Evolutionary conservation across 2,329 filamentous ascomycete genomes (phyloP).

Genomic region (Lithohypha guttulata): DNA sequence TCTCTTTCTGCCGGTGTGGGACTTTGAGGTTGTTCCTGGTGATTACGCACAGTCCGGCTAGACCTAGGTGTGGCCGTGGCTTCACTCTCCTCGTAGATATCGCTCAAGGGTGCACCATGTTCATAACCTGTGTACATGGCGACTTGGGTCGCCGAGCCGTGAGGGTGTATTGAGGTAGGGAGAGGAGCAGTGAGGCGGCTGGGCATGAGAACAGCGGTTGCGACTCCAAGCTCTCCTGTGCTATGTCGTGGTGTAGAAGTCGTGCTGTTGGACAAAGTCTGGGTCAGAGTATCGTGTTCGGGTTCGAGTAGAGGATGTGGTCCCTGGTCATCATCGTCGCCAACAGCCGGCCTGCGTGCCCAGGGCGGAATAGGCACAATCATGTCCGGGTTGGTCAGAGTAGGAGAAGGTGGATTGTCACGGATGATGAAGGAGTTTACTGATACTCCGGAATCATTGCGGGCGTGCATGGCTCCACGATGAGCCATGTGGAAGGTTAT

Average conservation of each 20-base stretch:
- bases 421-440: conserved; percentile 4
- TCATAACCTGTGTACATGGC: conserved; percentile 27
- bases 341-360: neutral
- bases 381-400: conserved; percentile 88
- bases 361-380: conserved; percentile 56
- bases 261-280: conserved; percentile 32
- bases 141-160: conserved; percentile 9
- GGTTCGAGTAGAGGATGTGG: conserved; percentile 42
- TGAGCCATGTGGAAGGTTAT: conserved; percentile 7
- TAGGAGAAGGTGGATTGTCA: conserved; percentile 57
- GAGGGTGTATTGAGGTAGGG: conserved; percentile 3
- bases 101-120: conserved; percentile 33
- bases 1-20: conserved; percentile 12
- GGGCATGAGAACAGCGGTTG: conserved; percentile 18
- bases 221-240: conserved; percentile 12
- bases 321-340: conserved; percentile 46
- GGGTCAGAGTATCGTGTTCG: conserved; percentile 39
- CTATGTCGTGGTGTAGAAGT: conserved; percentile 14
- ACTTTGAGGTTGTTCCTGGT: conserved; percentile 11
- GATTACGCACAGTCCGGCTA: neutral
- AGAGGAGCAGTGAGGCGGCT: conserved; percentile 2
- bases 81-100: conserved; percentile 33
- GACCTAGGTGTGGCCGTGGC: conserved; percentile 16
- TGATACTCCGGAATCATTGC: conserved; percentile 8
- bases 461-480: conserved; percentile 1